These are phyloP conservation scores for Aphelidium insulamus DNA, from an alignment of 371 early-diverging fungal genomes.

Conservation along the genomic window DNA sequence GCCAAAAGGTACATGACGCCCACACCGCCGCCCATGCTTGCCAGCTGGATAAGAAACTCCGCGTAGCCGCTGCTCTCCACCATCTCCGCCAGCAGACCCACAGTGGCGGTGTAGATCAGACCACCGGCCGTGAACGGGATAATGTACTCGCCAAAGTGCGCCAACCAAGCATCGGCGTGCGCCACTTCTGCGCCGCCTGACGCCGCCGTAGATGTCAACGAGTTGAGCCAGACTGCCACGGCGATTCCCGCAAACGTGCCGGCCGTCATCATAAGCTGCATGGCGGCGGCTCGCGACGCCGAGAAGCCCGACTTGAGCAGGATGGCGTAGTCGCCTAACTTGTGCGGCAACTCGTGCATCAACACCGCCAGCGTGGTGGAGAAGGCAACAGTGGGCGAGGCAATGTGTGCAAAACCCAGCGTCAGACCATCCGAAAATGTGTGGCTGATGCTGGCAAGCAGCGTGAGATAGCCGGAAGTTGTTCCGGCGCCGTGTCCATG, in stretches of 20 bases:
- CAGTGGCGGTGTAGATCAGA: constrained; percentile 69
- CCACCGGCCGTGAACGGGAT: constrained; percentile 76
- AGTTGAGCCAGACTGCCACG: constrained; percentile 51
- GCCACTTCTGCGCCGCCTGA: constrained; percentile 1
- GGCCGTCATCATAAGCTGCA: constrained; percentile 61
- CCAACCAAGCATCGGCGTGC: constrained; percentile 3
- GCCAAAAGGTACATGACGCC: too few relatives aligned
- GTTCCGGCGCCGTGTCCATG: constrained; percentile 9
- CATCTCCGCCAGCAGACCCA: constrained; percentile 65
- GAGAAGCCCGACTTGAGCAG: constrained; percentile 61
- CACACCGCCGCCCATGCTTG: too few relatives aligned
- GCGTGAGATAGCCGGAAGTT: constrained; percentile 47
- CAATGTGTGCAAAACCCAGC: constrained; percentile 66
- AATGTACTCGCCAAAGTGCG: constrained; percentile 7
- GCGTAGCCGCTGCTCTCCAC: constrained; percentile 32
- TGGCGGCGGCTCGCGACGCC: constrained; percentile 42
- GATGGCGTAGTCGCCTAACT: constrained; percentile 78
- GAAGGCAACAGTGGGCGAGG: constrained; percentile 54
- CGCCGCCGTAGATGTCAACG: constrained; percentile 3
- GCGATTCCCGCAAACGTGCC: constrained; percentile 60
- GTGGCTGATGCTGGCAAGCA: constrained; percentile 69
- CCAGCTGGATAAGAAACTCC: too few relatives aligned
- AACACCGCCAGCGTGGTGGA: constrained; percentile 77
- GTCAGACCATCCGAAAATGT: constrained; percentile 86
- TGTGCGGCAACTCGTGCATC: constrained; percentile 82